A percentile compares a stretch with the other conserved stretches of the same genome.
Evolutionary conservation across 768 basidiomycete genomes (phyloP).

Genomic region (Pisolithus orientalis): DNA sequence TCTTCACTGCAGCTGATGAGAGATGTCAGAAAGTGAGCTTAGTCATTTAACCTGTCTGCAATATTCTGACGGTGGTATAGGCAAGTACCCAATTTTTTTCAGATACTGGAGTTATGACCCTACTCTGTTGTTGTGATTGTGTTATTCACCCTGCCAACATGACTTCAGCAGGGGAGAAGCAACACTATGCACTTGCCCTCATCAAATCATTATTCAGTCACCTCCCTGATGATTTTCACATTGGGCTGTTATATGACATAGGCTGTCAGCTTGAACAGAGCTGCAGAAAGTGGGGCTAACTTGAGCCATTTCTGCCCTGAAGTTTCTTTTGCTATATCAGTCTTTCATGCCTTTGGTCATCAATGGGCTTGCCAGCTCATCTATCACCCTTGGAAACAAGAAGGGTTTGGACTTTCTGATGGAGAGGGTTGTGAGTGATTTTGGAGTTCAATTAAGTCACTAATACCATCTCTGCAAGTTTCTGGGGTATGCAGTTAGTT

Average conservation of each 20-base stretch:
- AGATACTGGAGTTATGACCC: constrained; percentile 17
- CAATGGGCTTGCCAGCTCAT: constrained; percentile 30
- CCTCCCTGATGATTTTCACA: constrained; percentile 9
- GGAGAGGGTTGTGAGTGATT: constrained; percentile 24
- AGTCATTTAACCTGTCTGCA: neutral
- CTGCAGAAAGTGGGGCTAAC: constrained; percentile 5
- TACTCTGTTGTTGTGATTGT: constrained; percentile 16
- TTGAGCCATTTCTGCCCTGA: constrained; percentile 8
- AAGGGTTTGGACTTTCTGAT: constrained; percentile 20
- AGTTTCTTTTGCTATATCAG: constrained; percentile 25
- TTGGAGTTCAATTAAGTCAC: constrained; percentile 17
- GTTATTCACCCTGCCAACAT: constrained; percentile 14
- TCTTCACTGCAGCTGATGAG: constrained; percentile 18
- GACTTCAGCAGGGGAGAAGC: constrained; percentile 14
- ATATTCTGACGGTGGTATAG: neutral
- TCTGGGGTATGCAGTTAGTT: constrained; percentile 11
- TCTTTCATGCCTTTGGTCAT: constrained; percentile 32
- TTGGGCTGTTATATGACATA: constrained; percentile 20
- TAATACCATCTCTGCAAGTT: constrained; percentile 15
- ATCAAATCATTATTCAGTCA: constrained; percentile 12
- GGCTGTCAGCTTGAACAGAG: constrained; percentile 19
- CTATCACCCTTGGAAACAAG: constrained; percentile 28
- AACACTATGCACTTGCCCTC: constrained; percentile 18
- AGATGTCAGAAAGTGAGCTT: constrained; percentile 3
- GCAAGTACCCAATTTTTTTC: constrained; percentile 15